Percentiles rank a stretch among this genome's conserved stretches.
Conservation (phyloP, 305 asterid genomes). For the Solanum aculeatissimum region DNA sequence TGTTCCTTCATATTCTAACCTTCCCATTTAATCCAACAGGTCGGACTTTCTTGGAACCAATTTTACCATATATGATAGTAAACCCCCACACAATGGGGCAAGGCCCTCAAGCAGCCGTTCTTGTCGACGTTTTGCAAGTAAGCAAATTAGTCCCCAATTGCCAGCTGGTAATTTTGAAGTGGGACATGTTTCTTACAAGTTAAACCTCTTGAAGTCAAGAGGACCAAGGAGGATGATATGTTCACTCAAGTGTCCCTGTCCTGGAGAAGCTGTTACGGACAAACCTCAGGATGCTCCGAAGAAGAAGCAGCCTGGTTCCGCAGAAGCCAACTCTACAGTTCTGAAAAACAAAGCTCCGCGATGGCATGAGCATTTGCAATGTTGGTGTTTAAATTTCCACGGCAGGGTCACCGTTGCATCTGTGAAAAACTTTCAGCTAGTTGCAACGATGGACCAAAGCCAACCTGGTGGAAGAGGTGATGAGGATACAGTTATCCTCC, state of each 20-base stretch:
- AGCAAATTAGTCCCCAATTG: slow-evolving; percentile 88
- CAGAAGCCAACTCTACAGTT: slow-evolving; percentile 22
- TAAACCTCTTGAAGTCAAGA: slow-evolving; percentile 80
- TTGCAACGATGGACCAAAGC: slow-evolving; percentile 66
- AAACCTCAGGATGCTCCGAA: slow-evolving; percentile 12
- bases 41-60: slow-evolving; percentile 92
- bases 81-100: slow-evolving; percentile 76
- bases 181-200: slow-evolving; percentile 73
- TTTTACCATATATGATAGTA: slow-evolving; percentile 76
- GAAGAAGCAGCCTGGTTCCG: slow-evolving; percentile 13
- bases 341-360: slow-evolving; percentile 85
- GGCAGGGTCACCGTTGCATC: slow-evolving; percentile 95
- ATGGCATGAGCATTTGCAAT: slow-evolving; percentile 91
- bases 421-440: slow-evolving; percentile 85
- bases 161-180: slow-evolving; percentile 78
- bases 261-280: slow-evolving; percentile 13
- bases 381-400: slow-evolving; percentile 97
- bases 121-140: slow-evolving; percentile 72
- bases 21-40: slow-evolving; percentile 21
- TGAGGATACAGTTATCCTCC: slow-evolving; percentile 78
- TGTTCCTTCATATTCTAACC: neutral
- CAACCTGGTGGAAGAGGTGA: slow-evolving; percentile 72
- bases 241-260: slow-evolving; percentile 41
- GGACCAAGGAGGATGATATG: slow-evolving; percentile 92
- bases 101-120: slow-evolving; percentile 67